phyloP scores from a whole-genome alignment of 2,329 filamentous ascomycete species.

The Fusarium temperatum region DNA sequence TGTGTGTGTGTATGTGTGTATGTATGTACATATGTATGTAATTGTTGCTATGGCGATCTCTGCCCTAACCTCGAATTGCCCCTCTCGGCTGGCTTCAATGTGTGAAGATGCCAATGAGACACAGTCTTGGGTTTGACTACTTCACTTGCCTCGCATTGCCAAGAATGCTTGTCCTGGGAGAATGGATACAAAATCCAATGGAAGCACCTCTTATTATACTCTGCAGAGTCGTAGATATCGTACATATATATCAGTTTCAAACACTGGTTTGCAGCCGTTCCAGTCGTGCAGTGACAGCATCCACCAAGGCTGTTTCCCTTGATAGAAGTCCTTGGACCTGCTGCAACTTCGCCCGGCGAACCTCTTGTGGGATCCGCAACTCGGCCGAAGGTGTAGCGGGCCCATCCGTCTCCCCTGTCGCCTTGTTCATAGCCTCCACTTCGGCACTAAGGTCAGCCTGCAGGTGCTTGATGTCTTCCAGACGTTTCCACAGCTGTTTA shows the following conservation, averaged over 20 bases:
- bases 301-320: slow-evolving; percentile 73
- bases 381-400: slow-evolving; percentile 49
- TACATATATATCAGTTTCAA: slow-evolving; percentile 41
- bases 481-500: slow-evolving; percentile 64
- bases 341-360: slow-evolving; percentile 69
- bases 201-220: slow-evolving; percentile 27
- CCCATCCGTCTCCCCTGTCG: slow-evolving; percentile 37
- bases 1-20: not conserved
- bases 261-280: slow-evolving; percentile 59
- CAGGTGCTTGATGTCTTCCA: slow-evolving; percentile 64
- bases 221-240: slow-evolving; percentile 15
- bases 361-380: slow-evolving; percentile 65
- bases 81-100: not conserved
- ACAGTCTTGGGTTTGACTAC: not conserved
- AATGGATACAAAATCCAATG: not conserved
- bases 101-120: not conserved
- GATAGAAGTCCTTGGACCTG: slow-evolving; percentile 72
- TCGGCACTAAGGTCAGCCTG: slow-evolving; percentile 63
- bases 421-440: slow-evolving; percentile 55
- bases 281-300: slow-evolving; percentile 70
- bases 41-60: slow-evolving; percentile 12
- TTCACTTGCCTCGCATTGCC: not conserved
- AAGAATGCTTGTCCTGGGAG: not conserved
- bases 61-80: not conserved
- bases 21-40: not conserved